These are phyloP conservation scores for Coemansia sp. DNA, from an alignment of 192 early-diverging fungal genomes.

Conservation along the genomic window DNA sequence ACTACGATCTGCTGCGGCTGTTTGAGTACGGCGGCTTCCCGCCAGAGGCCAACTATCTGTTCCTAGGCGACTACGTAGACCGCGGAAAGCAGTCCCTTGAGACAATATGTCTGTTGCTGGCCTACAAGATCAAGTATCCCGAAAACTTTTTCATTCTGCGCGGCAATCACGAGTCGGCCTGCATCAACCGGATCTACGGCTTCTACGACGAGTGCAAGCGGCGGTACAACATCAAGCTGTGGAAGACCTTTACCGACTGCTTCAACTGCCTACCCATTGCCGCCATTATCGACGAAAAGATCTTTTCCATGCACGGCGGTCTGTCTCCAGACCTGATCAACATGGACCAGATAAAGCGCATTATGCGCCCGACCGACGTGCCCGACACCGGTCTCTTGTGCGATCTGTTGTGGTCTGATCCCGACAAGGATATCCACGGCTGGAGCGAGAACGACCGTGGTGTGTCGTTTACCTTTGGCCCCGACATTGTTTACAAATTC, in stretches of 20 bases:
- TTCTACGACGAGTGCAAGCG: conserved; percentile 99
- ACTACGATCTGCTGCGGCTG: conserved; percentile 91
- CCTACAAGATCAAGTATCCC: conserved; percentile 99
- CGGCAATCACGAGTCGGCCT: conserved; percentile 98
- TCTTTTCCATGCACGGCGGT: conserved; percentile 98
- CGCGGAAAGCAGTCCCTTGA: conserved; percentile 97
- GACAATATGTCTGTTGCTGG: conserved; percentile 94
- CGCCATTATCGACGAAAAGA: conserved; percentile 97
- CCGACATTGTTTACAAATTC: conserved; percentile 89
- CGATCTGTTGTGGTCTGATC: conserved; percentile 97
- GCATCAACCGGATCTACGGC: conserved; percentile 96
- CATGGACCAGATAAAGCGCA: conserved; percentile 96
- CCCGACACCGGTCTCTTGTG: conserved; percentile 95
- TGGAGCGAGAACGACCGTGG: conserved; percentile 98
- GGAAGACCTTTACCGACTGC: conserved; percentile 99
- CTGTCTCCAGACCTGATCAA: conserved; percentile 93
- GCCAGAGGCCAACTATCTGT: conserved; percentile 93
- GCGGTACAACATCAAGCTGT: conserved; percentile 97
- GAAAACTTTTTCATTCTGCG: conserved; percentile 99
- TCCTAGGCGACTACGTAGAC: conserved; percentile 97
- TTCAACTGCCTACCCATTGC: conserved; percentile 98
- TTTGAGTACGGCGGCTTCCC: conserved; percentile 98
- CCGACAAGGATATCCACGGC: conserved; percentile 92
- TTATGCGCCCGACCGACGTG: conserved; percentile 97
- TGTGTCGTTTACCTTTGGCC: conserved; percentile 93